A percentile compares a stretch with the other conserved stretches of the same genome.
phyloP scores from a whole-genome alignment of 805 yeast species.

The Starmerella apicola region DNA sequence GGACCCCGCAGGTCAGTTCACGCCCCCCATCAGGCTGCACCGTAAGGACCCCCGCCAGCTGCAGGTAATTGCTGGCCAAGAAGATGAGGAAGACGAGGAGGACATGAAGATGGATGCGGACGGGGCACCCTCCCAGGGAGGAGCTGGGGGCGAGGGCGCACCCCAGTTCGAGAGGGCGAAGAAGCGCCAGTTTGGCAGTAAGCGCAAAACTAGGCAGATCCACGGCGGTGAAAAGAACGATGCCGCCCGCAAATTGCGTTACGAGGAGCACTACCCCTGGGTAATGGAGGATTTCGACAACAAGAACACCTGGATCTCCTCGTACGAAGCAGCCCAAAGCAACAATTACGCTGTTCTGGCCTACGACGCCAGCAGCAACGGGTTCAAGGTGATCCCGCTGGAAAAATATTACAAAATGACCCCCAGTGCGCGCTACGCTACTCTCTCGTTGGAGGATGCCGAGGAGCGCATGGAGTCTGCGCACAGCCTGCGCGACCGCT shows the following conservation, averaged over 20 bases:
- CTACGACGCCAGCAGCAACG: constrained; percentile 53
- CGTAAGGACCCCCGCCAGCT: constrained; percentile 87
- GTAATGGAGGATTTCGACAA: constrained; percentile 95
- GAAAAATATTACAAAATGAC: constrained; percentile 90
- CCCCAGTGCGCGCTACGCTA: constrained; percentile 84
- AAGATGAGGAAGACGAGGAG: constrained; percentile 17
- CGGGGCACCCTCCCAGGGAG: not conserved
- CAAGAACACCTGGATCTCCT: constrained; percentile 86
- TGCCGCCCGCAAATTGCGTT: constrained; percentile 66
- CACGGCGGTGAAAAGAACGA: constrained; percentile 77
- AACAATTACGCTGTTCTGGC: constrained; percentile 79
- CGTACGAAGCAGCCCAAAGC: constrained; percentile 81
- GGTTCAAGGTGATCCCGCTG: constrained; percentile 88
- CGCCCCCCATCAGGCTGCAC: constrained; percentile 74
- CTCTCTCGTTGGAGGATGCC: constrained; percentile 90
- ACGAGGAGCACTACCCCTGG: constrained; percentile 97
- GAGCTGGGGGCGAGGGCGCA: constrained; percentile 6
- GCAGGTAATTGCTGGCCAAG: constrained; percentile 54
- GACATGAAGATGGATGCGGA: constrained; percentile 3
- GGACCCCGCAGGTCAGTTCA: constrained; percentile 59
- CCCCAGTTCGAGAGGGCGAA: constrained; percentile 20
- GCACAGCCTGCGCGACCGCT: constrained; percentile 59
- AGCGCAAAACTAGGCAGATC: constrained; percentile 71
- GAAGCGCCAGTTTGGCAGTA: constrained; percentile 30
- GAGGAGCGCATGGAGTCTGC: constrained; percentile 85